phyloP scores from a whole-genome alignment of 352 stramenopile species.

The Globisporangium iwayamae region DNA sequence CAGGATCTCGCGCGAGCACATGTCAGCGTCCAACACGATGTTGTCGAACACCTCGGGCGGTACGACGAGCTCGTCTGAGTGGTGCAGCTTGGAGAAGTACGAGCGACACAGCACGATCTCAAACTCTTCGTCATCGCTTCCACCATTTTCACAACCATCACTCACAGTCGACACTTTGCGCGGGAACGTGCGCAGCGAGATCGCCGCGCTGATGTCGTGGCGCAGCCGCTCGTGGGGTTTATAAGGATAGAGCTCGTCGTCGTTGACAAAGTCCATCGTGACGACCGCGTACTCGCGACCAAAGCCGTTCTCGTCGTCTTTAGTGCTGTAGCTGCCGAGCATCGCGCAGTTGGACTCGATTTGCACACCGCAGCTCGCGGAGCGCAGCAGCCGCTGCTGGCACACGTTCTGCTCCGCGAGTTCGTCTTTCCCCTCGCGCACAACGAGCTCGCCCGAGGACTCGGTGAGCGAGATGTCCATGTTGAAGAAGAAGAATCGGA shows the following conservation, averaged over 20 bases:
- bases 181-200: slow-evolving; percentile 6
- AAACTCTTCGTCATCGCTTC: not conserved
- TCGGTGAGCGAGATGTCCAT: slow-evolving; percentile 18
- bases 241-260: slow-evolving; percentile 36
- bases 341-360: slow-evolving; percentile 12
- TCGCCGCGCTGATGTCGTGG: slow-evolving; percentile 30
- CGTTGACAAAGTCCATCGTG: slow-evolving; percentile 41
- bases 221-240: slow-evolving; percentile 13
- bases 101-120: slow-evolving; percentile 13
- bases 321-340: not conserved
- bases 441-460: slow-evolving; percentile 28
- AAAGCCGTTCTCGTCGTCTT: slow-evolving; percentile 4
- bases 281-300: slow-evolving; percentile 25
- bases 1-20: slow-evolving; percentile 19
- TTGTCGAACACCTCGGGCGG: slow-evolving; percentile 12
- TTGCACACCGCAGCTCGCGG: slow-evolving; percentile 1
- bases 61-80: slow-evolving; percentile 2
- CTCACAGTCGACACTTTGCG: slow-evolving; percentile 1
- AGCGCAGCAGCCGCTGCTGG: slow-evolving; percentile 6
- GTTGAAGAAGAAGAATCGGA: slow-evolving; percentile 16
- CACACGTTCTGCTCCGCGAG: slow-evolving; percentile 6
- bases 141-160: not conserved
- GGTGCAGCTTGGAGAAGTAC: slow-evolving; percentile 9
- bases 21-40: slow-evolving; percentile 10
- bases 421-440: slow-evolving; percentile 30